Base-by-base conservation (phyloP, 2,329 filamentous ascomycete genomes). In the Penicillium sp. region DNA sequence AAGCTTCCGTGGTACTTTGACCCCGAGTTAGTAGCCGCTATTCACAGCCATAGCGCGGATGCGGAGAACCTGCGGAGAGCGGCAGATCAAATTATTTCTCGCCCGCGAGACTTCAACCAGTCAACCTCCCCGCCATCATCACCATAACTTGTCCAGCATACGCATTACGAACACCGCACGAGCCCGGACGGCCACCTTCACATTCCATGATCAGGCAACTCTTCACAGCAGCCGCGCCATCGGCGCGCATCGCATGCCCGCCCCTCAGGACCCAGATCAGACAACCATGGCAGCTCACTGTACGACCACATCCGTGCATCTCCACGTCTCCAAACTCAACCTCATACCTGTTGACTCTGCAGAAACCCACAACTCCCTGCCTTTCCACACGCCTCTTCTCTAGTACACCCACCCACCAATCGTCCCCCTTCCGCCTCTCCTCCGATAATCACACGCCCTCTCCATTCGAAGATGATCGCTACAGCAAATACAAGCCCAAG, bases 401-500 rank as follows among this genome's bases (percentile, higher is more conserved):
- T 36, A 53, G 49, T 15, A 55, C 60, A 12, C 24, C 52, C 26
- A n/a, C 42, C 42, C 49, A 53, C 53, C 47, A 54, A 42, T 54
- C 60, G 16, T 57, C 60, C 16, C 59, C 56, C 26, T 58, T 61
- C 56, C 62, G 60, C 41, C 54, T 59, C 56, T 62, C 64, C 49
- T 52, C 60, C 45, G 58, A 61, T 47, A 64, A 62, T 47, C 49
- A 52, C 42, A 42, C 53, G 38, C 49, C 47, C 13, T 47, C 42
- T 12, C 51, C 51, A 21, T 45, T 53, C 42, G 54, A 60, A 29
- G 61, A 65, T n/a, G 61, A 75, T 58, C 70, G 76, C 49, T 79
- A 76, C 58, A 85, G 84, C 61, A 81, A 79, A 21, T 85, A 81
- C 72, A 78, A 74, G 57, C 81, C 81, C 34, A 84, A 85, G 68